These are phyloP conservation scores for Colletotrichum liriopes DNA, from an alignment of 2,329 filamentous ascomycete species.

Conservation along the genomic window DNA sequence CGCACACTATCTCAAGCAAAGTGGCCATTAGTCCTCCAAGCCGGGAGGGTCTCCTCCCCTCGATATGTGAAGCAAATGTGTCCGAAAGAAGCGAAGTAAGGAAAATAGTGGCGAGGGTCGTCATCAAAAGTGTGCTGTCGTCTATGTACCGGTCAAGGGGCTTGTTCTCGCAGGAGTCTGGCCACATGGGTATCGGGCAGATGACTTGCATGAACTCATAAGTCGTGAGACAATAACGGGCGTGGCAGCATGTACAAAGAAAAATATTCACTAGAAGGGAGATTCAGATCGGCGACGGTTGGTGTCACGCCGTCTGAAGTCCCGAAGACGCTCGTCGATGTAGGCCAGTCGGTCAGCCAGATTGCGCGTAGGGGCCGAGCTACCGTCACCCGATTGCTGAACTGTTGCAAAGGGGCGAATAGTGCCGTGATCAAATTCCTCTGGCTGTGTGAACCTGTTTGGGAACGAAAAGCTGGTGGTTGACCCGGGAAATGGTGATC, in stretches of 20 bases:
- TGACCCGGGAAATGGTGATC: slow-evolving; percentile 71
- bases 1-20: slow-evolving; percentile 33
- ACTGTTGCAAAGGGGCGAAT: slow-evolving; percentile 71
- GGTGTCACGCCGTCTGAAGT: slow-evolving; percentile 63
- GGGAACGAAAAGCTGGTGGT: slow-evolving; percentile 72
- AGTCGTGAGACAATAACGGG: slow-evolving; percentile 41
- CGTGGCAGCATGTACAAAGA: slow-evolving; percentile 46
- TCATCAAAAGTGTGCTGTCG: slow-evolving; percentile 42
- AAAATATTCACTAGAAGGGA: slow-evolving; percentile 56
- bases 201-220: slow-evolving; percentile 40
- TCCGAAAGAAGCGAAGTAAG: slow-evolving; percentile 36
- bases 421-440: slow-evolving; percentile 61
- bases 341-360: slow-evolving; percentile 70
- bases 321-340: slow-evolving; percentile 71
- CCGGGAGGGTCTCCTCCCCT: slow-evolving; percentile 21
- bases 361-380: slow-evolving; percentile 57
- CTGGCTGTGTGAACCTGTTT: slow-evolving; percentile 67
- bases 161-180: slow-evolving; percentile 40
- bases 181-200: slow-evolving; percentile 37
- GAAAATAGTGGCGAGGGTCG: slow-evolving; percentile 3
- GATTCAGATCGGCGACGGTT: slow-evolving; percentile 65
- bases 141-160: slow-evolving; percentile 40
- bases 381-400: slow-evolving; percentile 61
- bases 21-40: slow-evolving; percentile 38
- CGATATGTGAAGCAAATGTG: slow-evolving; percentile 43